Conservation (phyloP, 305 asterid genomes). For the Stenogyne calaminthoides region DNA sequence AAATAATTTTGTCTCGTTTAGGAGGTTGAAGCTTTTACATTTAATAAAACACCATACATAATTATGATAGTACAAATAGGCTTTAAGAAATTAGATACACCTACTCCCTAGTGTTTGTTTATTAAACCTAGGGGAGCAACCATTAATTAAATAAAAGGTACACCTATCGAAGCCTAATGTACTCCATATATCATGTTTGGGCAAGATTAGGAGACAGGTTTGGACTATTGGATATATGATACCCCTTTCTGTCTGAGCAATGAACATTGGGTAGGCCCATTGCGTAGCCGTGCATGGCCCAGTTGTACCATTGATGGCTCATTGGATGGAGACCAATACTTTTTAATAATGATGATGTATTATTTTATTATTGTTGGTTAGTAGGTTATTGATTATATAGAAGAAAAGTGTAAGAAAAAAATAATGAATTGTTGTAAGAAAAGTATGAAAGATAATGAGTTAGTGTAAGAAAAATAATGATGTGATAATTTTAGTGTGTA, state of each 20-base stretch:
- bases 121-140: background rate
- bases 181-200: background rate
- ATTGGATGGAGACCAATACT: too few relatives aligned
- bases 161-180: conserved; percentile 16
- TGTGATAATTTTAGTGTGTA: too few relatives aligned
- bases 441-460: too few relatives aligned
- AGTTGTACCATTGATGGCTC: conserved; percentile 9
- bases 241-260: conserved; percentile 13
- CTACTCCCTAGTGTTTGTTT: background rate
- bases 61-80: background rate
- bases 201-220: conserved; percentile 18
- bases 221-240: conserved; percentile 25
- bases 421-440: too few relatives aligned
- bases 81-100: background rate
- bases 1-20: background rate
- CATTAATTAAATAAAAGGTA: conserved; percentile 12
- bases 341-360: too few relatives aligned
- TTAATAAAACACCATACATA: background rate
- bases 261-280: conserved; percentile 23
- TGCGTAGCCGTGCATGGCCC: background rate
- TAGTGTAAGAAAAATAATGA: too few relatives aligned
- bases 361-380: too few relatives aligned
- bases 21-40: background rate
- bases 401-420: too few relatives aligned
- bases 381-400: too few relatives aligned